Conservation (phyloP, 2,329 filamentous ascomycete species). For the Chaetomium strumarium region DNA sequence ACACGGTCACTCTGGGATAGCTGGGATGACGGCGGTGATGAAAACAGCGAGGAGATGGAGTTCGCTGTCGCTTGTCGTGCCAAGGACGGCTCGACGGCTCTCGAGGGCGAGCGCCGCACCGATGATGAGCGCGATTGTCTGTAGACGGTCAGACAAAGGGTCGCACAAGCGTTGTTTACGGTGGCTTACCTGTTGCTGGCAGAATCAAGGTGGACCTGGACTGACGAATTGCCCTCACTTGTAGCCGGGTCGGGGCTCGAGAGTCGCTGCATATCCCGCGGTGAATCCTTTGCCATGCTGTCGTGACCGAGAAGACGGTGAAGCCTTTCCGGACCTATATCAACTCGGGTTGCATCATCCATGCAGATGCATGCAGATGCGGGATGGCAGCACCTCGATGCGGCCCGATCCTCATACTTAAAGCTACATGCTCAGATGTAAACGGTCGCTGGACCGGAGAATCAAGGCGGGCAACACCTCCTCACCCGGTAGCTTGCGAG, state of each 20-base stretch:
- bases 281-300: slow-evolving; percentile 12
- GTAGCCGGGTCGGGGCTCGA: slow-evolving; percentile 13
- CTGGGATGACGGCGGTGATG: slow-evolving; percentile 9
- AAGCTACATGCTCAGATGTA: background rate
- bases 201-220: slow-evolving; percentile 21
- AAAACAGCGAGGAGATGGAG: slow-evolving; percentile 15
- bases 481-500: background rate
- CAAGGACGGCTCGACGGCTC: slow-evolving; percentile 9
- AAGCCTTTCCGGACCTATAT: background rate
- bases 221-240: slow-evolving; percentile 22
- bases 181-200: slow-evolving; percentile 20
- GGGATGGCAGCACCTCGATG: background rate
- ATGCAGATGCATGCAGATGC: background rate
- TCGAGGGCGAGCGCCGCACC: slow-evolving; percentile 12
- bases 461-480: background rate
- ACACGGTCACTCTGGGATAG: slow-evolving; percentile 5
- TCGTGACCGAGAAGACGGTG: background rate
- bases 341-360: background rate
- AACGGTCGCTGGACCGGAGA: background rate
- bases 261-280: slow-evolving; percentile 3
- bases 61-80: slow-evolving; percentile 15
- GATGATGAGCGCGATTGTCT: slow-evolving; percentile 15
- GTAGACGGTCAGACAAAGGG: background rate
- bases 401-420: slow-evolving; percentile 4
- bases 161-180: too few relatives aligned